A percentile compares a stretch with the other conserved stretches of the same genome.
These are phyloP conservation scores for Euphrasia confusa DNA, from an alignment of 257 asterid genomes.

Conservation along the genomic window DNA sequence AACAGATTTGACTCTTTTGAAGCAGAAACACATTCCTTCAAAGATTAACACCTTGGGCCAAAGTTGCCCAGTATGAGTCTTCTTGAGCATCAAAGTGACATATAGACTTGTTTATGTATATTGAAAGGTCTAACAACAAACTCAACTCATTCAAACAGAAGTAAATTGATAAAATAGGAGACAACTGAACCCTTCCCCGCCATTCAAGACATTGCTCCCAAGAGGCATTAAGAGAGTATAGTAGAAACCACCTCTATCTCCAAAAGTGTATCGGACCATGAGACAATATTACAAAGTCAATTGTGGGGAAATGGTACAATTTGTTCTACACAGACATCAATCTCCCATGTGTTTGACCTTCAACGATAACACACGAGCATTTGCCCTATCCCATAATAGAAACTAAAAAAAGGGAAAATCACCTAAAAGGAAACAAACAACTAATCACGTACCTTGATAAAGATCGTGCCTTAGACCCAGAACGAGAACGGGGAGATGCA, in stretches of 20 bases:
- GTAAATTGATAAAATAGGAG: neutral
- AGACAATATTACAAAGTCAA: neutral
- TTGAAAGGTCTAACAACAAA: neutral
- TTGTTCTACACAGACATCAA: neutral
- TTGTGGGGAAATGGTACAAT: neutral
- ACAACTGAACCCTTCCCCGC: neutral
- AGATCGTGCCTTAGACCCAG: conserved; percentile 55
- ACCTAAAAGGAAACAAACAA: conserved; percentile 18
- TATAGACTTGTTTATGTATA: neutral
- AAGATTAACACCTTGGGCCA: neutral
- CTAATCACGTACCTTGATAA: conserved; percentile 51
- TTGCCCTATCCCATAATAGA: neutral
- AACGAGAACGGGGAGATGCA: conserved; percentile 37
- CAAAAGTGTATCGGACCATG: neutral
- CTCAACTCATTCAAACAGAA: neutral
- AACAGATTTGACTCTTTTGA: conserved; percentile 20
- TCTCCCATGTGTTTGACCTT: neutral
- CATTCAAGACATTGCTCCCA: conserved; percentile 13
- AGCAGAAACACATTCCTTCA: conserved; percentile 20
- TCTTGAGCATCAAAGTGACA: conserved; percentile 14
- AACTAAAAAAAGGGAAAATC: neutral
- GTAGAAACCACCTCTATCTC: neutral
- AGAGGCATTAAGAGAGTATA: conserved; percentile 1
- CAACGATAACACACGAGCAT: neutral
- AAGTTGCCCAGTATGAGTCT: neutral